Evolutionary conservation across 1,139 yeast species (phyloP).

Genomic region (Pichia sp.): DNA sequence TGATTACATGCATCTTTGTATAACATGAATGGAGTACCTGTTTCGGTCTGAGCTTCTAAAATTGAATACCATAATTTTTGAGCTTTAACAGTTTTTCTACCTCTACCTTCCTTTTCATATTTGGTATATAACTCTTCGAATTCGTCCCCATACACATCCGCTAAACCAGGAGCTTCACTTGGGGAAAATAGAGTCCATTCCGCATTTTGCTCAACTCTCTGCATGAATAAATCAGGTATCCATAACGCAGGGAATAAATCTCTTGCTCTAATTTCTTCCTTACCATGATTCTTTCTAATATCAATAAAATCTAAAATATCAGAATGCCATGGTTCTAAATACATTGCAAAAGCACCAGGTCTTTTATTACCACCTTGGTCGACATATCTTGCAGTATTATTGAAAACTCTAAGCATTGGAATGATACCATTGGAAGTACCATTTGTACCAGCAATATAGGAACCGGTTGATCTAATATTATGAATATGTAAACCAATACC

Average conservation of each 20-base stretch:
- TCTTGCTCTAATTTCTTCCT: conserved; percentile 56
- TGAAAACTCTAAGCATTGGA: conserved; percentile 57
- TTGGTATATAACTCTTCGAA: conserved; percentile 42
- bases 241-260: conserved; percentile 57
- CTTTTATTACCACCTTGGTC: conserved; percentile 63
- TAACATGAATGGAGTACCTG: conserved; percentile 58
- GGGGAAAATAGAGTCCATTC: conserved; percentile 58
- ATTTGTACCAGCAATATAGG: conserved; percentile 51
- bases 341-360: conserved; percentile 58
- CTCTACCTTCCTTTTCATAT: conserved; percentile 46
- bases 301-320: conserved; percentile 52
- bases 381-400: conserved; percentile 56
- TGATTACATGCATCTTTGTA: conserved; percentile 55
- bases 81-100: conserved; percentile 45
- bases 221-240: conserved; percentile 59
- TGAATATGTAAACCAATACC: conserved; percentile 57
- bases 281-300: conserved; percentile 55
- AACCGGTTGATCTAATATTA: conserved; percentile 49
- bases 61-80: conserved; percentile 55
- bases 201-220: conserved; percentile 47
- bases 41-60: conserved; percentile 55
- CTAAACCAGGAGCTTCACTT: conserved; percentile 50
- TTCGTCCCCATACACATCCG: conserved; percentile 50
- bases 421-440: conserved; percentile 55
- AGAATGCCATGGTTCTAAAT: conserved; percentile 58